Evolutionary conservation across 805 yeast species (phyloP), one percentile per base, ranked within the genome.

Genomic region (Grigorovia yakushimaensis): DNA sequence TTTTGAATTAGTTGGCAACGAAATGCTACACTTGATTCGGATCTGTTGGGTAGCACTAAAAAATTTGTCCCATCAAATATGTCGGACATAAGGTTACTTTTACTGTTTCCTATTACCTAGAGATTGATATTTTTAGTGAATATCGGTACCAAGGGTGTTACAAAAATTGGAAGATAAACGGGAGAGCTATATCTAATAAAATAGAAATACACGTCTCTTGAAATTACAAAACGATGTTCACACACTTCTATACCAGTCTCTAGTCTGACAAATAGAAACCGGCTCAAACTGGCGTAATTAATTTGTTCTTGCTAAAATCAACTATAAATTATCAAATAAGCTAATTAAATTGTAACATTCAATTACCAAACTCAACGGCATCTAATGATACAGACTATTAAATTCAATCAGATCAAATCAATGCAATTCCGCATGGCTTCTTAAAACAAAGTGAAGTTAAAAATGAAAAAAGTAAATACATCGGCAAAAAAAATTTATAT

Each of bases 191-290:
- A 36, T 7, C 13, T 27, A 13, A 36, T 10, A 36, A 36, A 36
- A 18, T n/a, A n/a, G n/a, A n/a, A n/a, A n/a, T n/a, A n/a, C n/a
- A n/a, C n/a, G n/a, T n/a, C n/a, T n/a, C n/a, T 13, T 33, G 7
- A 40, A 24, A 39, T 20, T 15, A 1, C 5, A 41, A 7, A 35
- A 33, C 27, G 17, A 47, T 61, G 64, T 60, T 45, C 47, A 53
- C 66, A 60, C 66, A 44, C 66, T 61, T 61, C 66, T 61, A 61
- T 61, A 56, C 62, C 65, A 53, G 47, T 48, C 56, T 52, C 48
- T 51, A 50, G 62, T 60, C 24, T 23, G 47, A 41, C 43, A 19
- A 42, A 44, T 43, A 44, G 44, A 49, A 50, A 48, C 51, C 52
- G 59, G 58, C 58, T 58, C 62, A 58, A 58, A 58, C 62, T 46